Percentiles rank a stretch among this genome's conserved stretches.
Evolutionary conservation across 1,284 basidiomycete genomes (phyloP).

Genomic region (Microbotryum silenes-acaulis): DNA sequence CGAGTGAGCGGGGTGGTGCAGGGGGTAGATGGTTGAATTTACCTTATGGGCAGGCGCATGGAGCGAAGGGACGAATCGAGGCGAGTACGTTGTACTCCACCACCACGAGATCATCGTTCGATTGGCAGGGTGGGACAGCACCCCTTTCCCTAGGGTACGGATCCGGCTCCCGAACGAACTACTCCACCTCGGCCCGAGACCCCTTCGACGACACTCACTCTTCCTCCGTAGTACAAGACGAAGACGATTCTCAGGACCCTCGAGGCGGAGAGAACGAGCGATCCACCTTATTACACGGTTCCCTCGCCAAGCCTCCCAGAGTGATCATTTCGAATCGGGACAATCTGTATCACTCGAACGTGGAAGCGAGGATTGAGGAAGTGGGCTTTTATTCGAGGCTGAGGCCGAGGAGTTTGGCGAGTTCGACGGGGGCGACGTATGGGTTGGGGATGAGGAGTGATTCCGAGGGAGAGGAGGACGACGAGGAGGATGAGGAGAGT

Average conservation of each 20-base stretch:
- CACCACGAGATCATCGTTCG: too few species aligned
- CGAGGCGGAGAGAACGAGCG: not conserved
- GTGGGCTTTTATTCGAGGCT: too few species aligned
- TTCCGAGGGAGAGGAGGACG: slow-evolving; percentile 2
- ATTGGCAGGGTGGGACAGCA: too few species aligned
- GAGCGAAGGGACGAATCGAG: too few species aligned
- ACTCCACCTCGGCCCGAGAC: slow-evolving; percentile 2
- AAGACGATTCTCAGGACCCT: slow-evolving; percentile 12
- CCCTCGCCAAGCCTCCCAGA: too few species aligned
- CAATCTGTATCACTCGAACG: not conserved
- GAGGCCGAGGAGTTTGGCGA: slow-evolving; percentile 2
- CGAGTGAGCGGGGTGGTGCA: not conserved
- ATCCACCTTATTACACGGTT: too few species aligned
- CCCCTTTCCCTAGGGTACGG: too few species aligned
- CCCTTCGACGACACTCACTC: too few species aligned
- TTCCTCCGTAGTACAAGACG: too few species aligned
- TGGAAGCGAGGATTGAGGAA: not conserved
- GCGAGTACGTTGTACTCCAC: not conserved
- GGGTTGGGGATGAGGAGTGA: slow-evolving; percentile 3
- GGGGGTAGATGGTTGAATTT: too few species aligned
- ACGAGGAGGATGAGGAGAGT: slow-evolving; percentile 1
- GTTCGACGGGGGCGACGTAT: slow-evolving; percentile 23
- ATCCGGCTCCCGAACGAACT: not conserved
- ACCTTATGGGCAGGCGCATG: not conserved
- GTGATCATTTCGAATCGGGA: too few species aligned